These are phyloP conservation scores for Closterium sp. DNA, from an alignment of 139 green algal genomes.

Conservation along the genomic window DNA sequence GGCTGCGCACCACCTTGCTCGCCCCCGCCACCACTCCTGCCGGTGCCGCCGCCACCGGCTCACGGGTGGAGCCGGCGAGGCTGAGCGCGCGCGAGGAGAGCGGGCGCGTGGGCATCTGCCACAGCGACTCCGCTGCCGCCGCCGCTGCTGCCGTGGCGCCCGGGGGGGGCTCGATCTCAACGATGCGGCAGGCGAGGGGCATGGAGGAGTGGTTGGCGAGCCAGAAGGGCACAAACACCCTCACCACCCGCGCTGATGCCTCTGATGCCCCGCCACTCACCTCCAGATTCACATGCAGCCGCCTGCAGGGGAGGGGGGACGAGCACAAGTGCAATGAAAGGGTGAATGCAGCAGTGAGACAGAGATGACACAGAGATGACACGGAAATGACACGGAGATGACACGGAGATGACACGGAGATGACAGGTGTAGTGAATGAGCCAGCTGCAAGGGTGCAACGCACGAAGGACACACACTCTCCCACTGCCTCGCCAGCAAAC, in stretches of 20 bases:
- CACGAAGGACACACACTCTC: no score
- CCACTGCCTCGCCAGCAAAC: no score
- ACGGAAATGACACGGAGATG: no score
- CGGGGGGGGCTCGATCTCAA: constrained; percentile 25
- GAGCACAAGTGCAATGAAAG: no score
- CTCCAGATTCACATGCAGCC: constrained; percentile 39
- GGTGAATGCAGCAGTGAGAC: no score
- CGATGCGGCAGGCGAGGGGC: constrained; percentile 29
- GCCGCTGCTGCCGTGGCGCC: neutral
- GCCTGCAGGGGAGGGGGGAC: neutral
- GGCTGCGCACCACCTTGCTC: constrained; percentile 25
- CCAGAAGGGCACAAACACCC: constrained; percentile 50
- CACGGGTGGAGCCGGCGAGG: neutral
- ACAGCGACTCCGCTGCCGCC: neutral
- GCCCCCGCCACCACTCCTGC: neutral
- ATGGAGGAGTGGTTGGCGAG: constrained; percentile 39
- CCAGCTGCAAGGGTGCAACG: no score
- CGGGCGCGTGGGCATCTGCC: neutral
- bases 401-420: no score
- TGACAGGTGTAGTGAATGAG: no score
- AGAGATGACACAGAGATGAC: no score
- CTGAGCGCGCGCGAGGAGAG: neutral
- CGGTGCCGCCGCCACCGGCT: neutral
- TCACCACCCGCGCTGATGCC: constrained; percentile 28
- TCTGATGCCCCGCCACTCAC: constrained; percentile 23